Conservation (phyloP, 1,284 basidiomycete genomes). For the Mycosarcoma mackinlayi region DNA sequence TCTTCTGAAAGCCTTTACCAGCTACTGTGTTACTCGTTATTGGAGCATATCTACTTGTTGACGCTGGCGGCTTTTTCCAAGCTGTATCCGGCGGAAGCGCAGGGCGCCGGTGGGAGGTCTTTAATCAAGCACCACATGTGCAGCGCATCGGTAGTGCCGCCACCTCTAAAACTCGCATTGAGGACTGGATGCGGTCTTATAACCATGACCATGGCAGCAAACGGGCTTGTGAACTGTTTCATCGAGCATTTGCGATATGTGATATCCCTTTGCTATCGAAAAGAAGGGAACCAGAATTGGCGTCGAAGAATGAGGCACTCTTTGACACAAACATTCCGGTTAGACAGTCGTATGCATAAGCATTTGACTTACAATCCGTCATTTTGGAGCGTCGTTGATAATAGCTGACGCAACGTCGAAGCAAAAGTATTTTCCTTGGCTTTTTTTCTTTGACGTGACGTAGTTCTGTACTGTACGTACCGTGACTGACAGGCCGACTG, state of each 20-base stretch:
- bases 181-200: no score
- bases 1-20: no score
- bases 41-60: conserved; percentile 4
- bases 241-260: no score
- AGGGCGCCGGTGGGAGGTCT: neutral
- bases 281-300: neutral
- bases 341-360: conserved; percentile 26
- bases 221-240: no score
- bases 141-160: no score
- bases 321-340: conserved; percentile 12
- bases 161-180: no score
- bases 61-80: neutral
- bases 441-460: no score
- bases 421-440: no score
- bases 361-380: conserved; percentile 3
- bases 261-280: no score
- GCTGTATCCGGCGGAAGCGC: neutral
- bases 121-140: no score
- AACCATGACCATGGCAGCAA: no score
- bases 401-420: conserved; percentile 14
- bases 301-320: conserved; percentile 8
- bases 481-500: neutral
- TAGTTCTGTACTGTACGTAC: conserved; percentile 11
- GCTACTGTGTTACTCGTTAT: no score
- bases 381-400: neutral